A percentile compares a stretch with the other conserved stretches of the same genome.
These are phyloP conservation scores for Lophiostoma macrostomum DNA, from an alignment of 495 filamentous ascomycete genomes.

Conservation along the genomic window DNA sequence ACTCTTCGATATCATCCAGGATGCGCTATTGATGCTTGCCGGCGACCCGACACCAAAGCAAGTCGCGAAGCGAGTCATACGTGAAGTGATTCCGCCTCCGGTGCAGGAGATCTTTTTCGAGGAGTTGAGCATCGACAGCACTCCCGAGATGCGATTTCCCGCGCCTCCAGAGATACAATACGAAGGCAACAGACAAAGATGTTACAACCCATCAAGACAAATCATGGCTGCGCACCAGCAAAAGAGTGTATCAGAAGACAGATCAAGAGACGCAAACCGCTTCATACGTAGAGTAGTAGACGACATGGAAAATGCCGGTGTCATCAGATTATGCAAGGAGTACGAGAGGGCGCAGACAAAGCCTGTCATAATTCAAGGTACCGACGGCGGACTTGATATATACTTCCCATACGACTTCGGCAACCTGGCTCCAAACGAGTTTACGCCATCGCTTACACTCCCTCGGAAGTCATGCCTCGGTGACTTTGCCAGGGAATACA, in stretches of 20 bases:
- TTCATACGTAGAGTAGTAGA: conserved; percentile 19
- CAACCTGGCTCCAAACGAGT: neutral
- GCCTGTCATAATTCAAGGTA: conserved; percentile 15
- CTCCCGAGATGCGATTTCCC: conserved; percentile 5
- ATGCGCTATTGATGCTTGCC: conserved; percentile 10
- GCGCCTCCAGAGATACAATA: conserved; percentile 7
- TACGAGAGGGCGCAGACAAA: conserved; percentile 13
- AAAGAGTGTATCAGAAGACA: neutral
- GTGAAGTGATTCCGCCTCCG: conserved; percentile 15
- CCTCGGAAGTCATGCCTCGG: conserved; percentile 7
- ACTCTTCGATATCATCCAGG: conserved; percentile 20
- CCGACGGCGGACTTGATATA: conserved; percentile 16
- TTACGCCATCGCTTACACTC: too few relatives aligned
- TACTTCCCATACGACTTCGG: conserved; percentile 20
- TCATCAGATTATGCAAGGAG: conserved; percentile 6
- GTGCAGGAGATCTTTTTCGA: conserved; percentile 20
- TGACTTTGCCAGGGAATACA: conserved; percentile 13
- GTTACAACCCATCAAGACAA: neutral
- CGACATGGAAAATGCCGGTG: conserved; percentile 16
- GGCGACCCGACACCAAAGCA: conserved; percentile 12
- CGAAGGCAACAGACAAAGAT: conserved; percentile 18
- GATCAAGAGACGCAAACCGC: conserved; percentile 9
- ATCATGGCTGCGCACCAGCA: neutral
- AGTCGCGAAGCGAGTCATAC: conserved; percentile 15
- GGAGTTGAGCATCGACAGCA: conserved; percentile 1